Evolutionary conservation across 768 basidiomycete genomes (phyloP).

Genomic region (Pleurotus cornucopiae): DNA sequence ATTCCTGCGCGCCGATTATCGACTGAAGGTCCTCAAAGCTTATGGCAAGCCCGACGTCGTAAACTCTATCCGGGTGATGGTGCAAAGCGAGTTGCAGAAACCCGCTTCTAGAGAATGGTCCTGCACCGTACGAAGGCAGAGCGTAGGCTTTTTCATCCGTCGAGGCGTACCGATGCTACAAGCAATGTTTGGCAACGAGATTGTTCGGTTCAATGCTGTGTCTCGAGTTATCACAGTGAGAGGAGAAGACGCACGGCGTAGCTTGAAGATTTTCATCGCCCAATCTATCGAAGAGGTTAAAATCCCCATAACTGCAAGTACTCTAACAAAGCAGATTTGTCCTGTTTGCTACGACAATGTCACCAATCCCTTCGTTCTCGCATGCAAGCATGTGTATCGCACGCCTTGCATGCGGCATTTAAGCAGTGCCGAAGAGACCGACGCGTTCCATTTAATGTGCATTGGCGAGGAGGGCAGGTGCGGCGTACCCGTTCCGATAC

Average conservation of each 20-base stretch:
- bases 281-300: constrained; percentile 28
- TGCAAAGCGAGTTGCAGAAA: constrained; percentile 35
- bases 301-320: neutral
- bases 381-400: constrained; percentile 50
- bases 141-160: constrained; percentile 47
- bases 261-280: constrained; percentile 38
- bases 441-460: constrained; percentile 59
- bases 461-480: constrained; percentile 53
- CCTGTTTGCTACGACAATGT: constrained; percentile 51
- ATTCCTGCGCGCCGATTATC: constrained; percentile 43
- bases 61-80: constrained; percentile 6
- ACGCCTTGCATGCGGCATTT: constrained; percentile 45
- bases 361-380: constrained; percentile 35
- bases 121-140: constrained; percentile 30
- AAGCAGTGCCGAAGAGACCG: constrained; percentile 30
- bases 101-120: constrained; percentile 40
- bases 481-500: constrained; percentile 45
- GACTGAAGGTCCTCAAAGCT: constrained; percentile 28
- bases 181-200: constrained; percentile 52
- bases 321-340: constrained; percentile 25
- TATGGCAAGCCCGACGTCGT: constrained; percentile 12
- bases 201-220: constrained; percentile 39
- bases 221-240: constrained; percentile 39
- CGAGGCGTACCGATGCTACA: constrained; percentile 45
- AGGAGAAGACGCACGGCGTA: constrained; percentile 52